Evolutionary conservation across 2,329 filamentous ascomycete genomes (phyloP), one percentile per base, ranked within the genome.

Genomic region (Xylariales sp.): DNA sequence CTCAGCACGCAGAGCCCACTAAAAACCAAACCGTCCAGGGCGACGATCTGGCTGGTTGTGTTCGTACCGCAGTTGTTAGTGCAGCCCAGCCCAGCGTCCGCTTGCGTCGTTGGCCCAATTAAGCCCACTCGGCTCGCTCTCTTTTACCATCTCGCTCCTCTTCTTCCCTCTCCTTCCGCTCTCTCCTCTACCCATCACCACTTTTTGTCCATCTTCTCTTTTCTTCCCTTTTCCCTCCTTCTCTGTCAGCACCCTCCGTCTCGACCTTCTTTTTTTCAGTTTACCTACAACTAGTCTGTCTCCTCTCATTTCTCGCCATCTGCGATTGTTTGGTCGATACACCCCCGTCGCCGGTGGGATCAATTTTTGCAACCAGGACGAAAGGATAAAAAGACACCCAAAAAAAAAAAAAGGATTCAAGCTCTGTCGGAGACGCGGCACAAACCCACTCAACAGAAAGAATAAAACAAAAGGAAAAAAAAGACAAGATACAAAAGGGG

Each of bases 241-340:
- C 48, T 50, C 46, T 45, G 40, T 47, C 48, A 48, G 47, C 51
- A 45, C 48, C 50, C 54, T 50, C 43, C 45, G 46, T 47, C 48
- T n/a, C n/a, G 48, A 49, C 54, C 54, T 57, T 59, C 54, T 54
- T 57, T 57, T 55, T 48, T 54, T 50, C 48, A 51, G 47, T 50
- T 49, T 50, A 47, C 45, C 40, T 50, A 51, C 55, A 51, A 58
- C 50, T 58, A 51, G 38, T 50, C 41, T 54, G 45, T 51, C 45
- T 51, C 49, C 50, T 53, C 54, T 56, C 51, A 56, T 40, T 48
- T 37, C 44, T 41, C 40, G 49, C 52, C 48, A 50, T 48, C 47
- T 46, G 45, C 44, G 50, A 49, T 36, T 18, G 42, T 28, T n/a
- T n/a, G n/a, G n/a, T n/a, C n/a, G n/a, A n/a, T n/a, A n/a, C n/a